Conservation (phyloP, 768 basidiomycete species). For the Hemileccinum impolitum region DNA sequence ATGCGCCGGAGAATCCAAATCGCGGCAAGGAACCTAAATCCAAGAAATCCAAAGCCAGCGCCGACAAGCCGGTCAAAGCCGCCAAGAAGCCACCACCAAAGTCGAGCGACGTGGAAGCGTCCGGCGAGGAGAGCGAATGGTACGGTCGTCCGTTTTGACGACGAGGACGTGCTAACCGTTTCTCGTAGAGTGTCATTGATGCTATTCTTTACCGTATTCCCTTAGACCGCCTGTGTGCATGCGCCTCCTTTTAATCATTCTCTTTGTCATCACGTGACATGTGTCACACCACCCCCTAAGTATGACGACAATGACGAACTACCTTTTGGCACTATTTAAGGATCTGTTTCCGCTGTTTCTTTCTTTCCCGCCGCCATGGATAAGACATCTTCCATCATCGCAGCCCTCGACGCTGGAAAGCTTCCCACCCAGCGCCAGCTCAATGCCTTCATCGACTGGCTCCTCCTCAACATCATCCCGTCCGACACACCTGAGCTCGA, state of each 20-base stretch:
- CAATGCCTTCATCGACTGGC: constrained; percentile 50
- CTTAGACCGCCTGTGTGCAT: constrained; percentile 12
- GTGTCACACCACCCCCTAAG: constrained; percentile 18
- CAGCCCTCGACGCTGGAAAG: constrained; percentile 70
- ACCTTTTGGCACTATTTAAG: neutral
- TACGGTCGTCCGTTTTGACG: neutral
- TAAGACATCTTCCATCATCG: constrained; percentile 55
- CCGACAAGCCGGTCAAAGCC: constrained; percentile 4
- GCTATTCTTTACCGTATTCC: constrained; percentile 14
- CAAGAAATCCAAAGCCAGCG: constrained; percentile 42
- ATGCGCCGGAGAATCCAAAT: constrained; percentile 63
- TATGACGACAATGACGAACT: constrained; percentile 15
- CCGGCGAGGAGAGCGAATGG: constrained; percentile 24
- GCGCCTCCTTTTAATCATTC: no score
- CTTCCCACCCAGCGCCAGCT: constrained; percentile 61
- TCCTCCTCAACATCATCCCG: constrained; percentile 46
- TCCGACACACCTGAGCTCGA: constrained; percentile 37
- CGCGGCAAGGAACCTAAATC: constrained; percentile 50
- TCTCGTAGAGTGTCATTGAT: neutral
- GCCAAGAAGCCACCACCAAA: constrained; percentile 17
- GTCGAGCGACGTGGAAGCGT: constrained; percentile 22
- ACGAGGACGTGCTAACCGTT: neutral
- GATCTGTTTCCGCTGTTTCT: no score
- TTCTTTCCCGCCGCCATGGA: constrained; percentile 46
- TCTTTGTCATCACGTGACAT: constrained; percentile 14